Percentiles rank a stretch among this genome's conserved stretches.
phyloP scores from a whole-genome alignment of 1,284 basidiomycete species.

The Ustilago bromivora region DNA sequence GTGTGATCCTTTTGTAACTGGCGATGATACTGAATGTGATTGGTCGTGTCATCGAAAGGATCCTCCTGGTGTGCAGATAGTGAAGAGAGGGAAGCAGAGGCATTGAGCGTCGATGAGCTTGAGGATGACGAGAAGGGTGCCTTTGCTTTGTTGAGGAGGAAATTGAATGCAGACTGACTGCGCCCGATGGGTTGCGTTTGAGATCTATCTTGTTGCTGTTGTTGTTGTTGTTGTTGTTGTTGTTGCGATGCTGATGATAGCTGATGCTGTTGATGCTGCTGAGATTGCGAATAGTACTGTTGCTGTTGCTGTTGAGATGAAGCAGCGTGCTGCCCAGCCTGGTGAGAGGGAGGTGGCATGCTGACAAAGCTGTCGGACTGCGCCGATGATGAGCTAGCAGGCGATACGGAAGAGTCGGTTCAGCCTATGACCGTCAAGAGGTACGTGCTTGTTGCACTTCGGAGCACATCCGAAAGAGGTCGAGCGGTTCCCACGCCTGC shows the following conservation, averaged over 20 bases:
- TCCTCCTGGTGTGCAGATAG: constrained; percentile 40
- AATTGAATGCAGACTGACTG: constrained; percentile 64
- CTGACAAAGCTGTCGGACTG: background rate
- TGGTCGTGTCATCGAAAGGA: constrained; percentile 42
- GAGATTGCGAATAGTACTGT: constrained; percentile 4
- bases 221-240: constrained; percentile 7
- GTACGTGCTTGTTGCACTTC: background rate
- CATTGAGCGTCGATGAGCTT: constrained; percentile 40
- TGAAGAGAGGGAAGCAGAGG: constrained; percentile 55
- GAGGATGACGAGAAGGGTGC: constrained; percentile 56
- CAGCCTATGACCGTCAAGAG: background rate
- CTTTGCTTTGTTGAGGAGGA: constrained; percentile 64
- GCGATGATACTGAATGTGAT: constrained; percentile 49
- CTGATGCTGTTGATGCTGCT: constrained; percentile 16
- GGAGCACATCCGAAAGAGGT: background rate
- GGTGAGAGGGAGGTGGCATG: constrained; percentile 34
- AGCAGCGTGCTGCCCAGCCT: constrained; percentile 22
- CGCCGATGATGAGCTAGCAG: background rate
- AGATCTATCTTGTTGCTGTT: constrained; percentile 16
- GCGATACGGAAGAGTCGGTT: background rate
- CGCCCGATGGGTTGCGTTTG: constrained; percentile 50
- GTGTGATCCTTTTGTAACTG: constrained; percentile 44
- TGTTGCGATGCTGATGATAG: constrained; percentile 14
- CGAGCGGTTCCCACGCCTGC: background rate
- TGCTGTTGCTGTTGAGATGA: constrained; percentile 22